Percentiles rank a stretch among this genome's conserved stretches.
phyloP scores from a whole-genome alignment of 2,329 filamentous ascomycete genomes.

The Coniochaeta sp. region DNA sequence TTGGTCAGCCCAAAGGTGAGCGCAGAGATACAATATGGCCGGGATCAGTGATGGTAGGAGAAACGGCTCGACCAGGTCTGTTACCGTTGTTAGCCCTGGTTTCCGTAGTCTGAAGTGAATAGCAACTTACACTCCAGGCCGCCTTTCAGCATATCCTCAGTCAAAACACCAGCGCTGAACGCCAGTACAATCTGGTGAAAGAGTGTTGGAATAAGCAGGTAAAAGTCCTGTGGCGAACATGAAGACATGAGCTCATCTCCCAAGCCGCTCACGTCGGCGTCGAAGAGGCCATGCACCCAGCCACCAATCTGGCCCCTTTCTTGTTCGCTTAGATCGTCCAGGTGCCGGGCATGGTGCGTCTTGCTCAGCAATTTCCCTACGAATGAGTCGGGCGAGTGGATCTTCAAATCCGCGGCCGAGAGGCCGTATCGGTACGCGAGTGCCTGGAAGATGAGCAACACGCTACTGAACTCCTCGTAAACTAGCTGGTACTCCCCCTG shows the following conservation, averaged over 20 bases:
- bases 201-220: conserved; percentile 67
- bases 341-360: conserved; percentile 47
- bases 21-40: conserved; percentile 64
- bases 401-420: conserved; percentile 56
- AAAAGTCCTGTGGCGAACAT: conserved; percentile 77
- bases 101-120: no score
- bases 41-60: conserved; percentile 71
- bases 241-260: conserved; percentile 76
- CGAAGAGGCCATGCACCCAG: conserved; percentile 74
- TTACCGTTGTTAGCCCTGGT: conserved; percentile 13
- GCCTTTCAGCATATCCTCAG: conserved; percentile 63
- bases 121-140: conserved; percentile 64
- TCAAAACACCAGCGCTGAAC: conserved; percentile 56
- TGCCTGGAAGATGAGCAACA: conserved; percentile 65
- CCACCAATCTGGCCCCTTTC: conserved; percentile 61
- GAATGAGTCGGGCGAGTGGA: conserved; percentile 54
- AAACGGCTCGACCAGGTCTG: conserved; percentile 72
- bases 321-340: conserved; percentile 55
- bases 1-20: conserved; percentile 61
- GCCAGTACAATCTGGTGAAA: conserved; percentile 71
- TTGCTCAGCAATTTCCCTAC: conserved; percentile 58
- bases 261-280: conserved; percentile 64
- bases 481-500: conserved; percentile 79
- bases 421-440: conserved; percentile 72
- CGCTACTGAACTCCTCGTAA: conserved; percentile 78